Conservation (phyloP, 1,284 basidiomycete species). For the Sanghuangporus sanghuang region DNA sequence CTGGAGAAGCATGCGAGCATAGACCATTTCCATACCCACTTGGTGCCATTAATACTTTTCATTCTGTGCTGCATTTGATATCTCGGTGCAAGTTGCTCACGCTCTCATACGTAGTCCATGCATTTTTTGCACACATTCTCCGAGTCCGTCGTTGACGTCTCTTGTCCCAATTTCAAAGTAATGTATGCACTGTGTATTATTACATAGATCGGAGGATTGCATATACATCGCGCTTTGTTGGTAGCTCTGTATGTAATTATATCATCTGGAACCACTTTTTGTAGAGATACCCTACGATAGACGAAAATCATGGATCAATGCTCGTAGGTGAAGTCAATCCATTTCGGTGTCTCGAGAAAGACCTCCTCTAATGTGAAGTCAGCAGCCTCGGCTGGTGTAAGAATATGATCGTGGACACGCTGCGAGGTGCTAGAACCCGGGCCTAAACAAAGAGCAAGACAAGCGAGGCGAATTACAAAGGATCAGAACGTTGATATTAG, state of each 20-base stretch:
- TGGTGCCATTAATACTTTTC: background rate
- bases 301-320: background rate
- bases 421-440: constrained; percentile 46
- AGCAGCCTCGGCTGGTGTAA: constrained; percentile 35
- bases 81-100: background rate
- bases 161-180: background rate
- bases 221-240: background rate
- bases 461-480: background rate
- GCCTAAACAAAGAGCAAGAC: constrained; percentile 31
- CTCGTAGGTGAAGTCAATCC: constrained; percentile 52
- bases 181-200: constrained; percentile 3
- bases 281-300: background rate
- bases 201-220: background rate
- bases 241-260: background rate
- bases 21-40: constrained; percentile 6
- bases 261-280: background rate
- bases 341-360: constrained; percentile 42
- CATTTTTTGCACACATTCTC: constrained; percentile 10
- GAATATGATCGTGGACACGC: constrained; percentile 45
- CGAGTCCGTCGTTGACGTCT: background rate
- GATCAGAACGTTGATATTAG: background rate
- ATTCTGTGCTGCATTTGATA: background rate
- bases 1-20: constrained; percentile 29
- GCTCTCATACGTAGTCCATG: constrained; percentile 6
- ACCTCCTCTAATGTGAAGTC: constrained; percentile 43